A percentile compares a stretch with the other conserved stretches of the same genome.
phyloP scores from a whole-genome alignment of 2,329 filamentous ascomycete species.

The Pseudogymnoascus sp. region DNA sequence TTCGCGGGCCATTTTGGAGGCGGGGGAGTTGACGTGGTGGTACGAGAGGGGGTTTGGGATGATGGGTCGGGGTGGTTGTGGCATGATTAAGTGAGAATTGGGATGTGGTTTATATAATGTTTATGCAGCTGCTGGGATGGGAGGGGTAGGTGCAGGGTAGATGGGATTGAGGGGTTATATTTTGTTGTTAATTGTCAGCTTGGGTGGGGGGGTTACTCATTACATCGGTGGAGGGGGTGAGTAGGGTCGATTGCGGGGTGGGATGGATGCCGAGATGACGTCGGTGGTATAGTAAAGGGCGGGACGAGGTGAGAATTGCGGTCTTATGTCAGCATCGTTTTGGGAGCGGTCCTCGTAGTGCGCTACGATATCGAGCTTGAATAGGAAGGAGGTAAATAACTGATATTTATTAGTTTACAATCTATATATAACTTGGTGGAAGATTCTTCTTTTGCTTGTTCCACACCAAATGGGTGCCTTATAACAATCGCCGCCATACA shows the following conservation, averaged over 20 bases:
- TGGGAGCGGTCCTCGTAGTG: not conserved
- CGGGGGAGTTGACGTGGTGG: not conserved
- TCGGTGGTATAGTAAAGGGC: not conserved
- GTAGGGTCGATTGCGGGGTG: not conserved
- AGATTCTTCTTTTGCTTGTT: not conserved
- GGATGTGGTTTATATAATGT: not conserved
- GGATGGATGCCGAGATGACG: not conserved
- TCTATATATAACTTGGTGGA: not conserved
- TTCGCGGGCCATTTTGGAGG: not conserved
- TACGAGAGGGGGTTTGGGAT: not conserved
- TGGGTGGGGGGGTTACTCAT: not conserved
- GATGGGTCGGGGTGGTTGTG: not conserved
- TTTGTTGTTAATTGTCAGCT: not conserved
- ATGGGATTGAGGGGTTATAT: not conserved
- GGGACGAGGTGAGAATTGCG: not conserved
- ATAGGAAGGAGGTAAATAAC: not conserved
- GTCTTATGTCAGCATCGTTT: not conserved
- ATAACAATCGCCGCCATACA: constrained; percentile 12
- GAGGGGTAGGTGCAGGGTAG: not conserved
- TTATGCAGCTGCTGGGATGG: not conserved
- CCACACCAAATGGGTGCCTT: not conserved
- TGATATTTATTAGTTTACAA: not conserved
- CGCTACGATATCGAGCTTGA: not conserved
- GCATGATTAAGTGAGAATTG: not conserved
- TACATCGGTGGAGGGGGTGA: not conserved